Evolutionary conservation across 2,329 filamentous ascomycete species (phyloP), one percentile per base, ranked within the genome.

Genomic region (Rasamsonia emersonii): DNA sequence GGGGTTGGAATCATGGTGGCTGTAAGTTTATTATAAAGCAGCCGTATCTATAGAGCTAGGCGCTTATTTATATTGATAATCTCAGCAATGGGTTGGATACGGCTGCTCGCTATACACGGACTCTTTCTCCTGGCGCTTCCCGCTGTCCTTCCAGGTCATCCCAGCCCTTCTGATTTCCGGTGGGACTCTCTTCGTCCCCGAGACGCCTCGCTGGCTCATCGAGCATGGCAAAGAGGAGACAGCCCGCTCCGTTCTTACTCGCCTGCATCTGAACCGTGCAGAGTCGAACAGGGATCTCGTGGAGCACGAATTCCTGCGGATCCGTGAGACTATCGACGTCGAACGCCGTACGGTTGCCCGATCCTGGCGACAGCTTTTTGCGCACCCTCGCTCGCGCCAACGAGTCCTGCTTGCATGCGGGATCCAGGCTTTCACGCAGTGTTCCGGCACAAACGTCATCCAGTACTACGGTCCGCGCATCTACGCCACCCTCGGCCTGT

Each of bases 81-180:
- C 50, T 17, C 46, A 61, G 44, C 60, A 64, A 47, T 59, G 68
- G 68, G 53, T 70, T 14, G 67, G 68, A n/a, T 71, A 70, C 36
- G 61, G 59, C 3, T 60, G 54, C 30, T 58, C 60, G 7, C 53
- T 58, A 13, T 49, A 48, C 14, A 39, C 37, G 3, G 45, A 41
- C 11, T 38, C 45, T 21, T 54, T 59, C 21, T 45, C 50, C 34
- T n/a, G 56, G 56, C 46, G 55, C n/a, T 55, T 59, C 20, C 53
- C 54, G 1, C 40, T 57, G 2, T 49, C 46, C 5, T 45, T 58
- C 7, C 50, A 58, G 41, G 57, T 53, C n/a, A 39, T 60, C 4
- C 65, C 67, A 6, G 56, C 61, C 1, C 26, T 67, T 3, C 46
- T 62, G 10, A 50, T 65, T 9, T 41, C 44, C 9, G 38, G 37